Evolutionary conservation across 2,329 filamentous ascomycete species (phyloP).

Genomic region (Malbranchea cinnamomea): DNA sequence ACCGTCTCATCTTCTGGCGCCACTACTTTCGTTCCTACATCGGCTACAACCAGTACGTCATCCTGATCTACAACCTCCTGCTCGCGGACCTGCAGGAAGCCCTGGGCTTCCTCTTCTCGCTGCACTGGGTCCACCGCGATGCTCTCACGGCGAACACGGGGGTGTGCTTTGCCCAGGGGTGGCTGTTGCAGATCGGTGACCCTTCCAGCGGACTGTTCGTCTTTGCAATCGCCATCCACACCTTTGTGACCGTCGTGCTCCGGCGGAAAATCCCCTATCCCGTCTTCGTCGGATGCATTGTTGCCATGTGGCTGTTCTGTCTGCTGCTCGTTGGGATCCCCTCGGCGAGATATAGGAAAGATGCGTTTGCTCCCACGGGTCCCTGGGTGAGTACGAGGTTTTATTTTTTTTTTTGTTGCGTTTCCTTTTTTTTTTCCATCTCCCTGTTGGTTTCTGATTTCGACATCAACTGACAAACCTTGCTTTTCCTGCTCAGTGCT

Average conservation of each 20-base stretch:
- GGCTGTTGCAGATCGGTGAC: conserved; percentile 39
- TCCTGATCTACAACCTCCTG: conserved; percentile 39
- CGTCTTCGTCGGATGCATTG: conserved; percentile 30
- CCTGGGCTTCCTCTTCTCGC: conserved; percentile 34
- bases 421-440: no score
- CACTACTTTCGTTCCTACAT: conserved; percentile 34
- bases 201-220: conserved; percentile 39
- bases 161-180: conserved; percentile 36
- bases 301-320: conserved; percentile 33
- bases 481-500: conserved; percentile 28
- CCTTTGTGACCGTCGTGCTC: conserved; percentile 34
- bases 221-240: conserved; percentile 40
- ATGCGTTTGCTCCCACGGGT: conserved; percentile 34
- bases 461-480: no score
- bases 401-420: neutral
- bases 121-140: conserved; percentile 32
- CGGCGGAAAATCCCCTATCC: conserved; percentile 32
- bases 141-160: conserved; percentile 30
- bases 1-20: conserved; percentile 37
- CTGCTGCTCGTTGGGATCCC: conserved; percentile 33
- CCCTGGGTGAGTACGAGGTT: conserved; percentile 31
- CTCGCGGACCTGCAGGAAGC: conserved; percentile 40
- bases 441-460: no score
- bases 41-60: conserved; percentile 40
- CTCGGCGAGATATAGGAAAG: conserved; percentile 25